Conservation (phyloP, 2,329 filamentous ascomycete species). For the Myriosclerotinia duriaeana region DNA sequence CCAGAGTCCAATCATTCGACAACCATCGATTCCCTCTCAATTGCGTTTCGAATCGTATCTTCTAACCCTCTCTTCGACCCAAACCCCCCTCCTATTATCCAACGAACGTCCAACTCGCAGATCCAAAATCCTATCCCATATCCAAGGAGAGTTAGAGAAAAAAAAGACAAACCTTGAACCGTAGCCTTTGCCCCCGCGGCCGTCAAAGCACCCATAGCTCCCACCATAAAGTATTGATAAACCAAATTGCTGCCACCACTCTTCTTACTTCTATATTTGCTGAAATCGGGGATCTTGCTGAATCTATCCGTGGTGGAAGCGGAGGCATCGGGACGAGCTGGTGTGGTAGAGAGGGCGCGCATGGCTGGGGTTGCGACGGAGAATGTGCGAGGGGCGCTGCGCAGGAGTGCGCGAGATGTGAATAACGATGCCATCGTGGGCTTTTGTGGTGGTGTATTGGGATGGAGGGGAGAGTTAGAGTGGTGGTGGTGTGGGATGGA, state of each 20-base stretch:
- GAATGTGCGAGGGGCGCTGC: slow-evolving; percentile 46
- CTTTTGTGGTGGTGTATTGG: slow-evolving; percentile 8
- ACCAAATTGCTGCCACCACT: slow-evolving; percentile 74
- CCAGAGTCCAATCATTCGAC: slow-evolving; percentile 24
- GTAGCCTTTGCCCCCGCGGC: slow-evolving; percentile 96
- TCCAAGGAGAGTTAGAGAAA: background rate
- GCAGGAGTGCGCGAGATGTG: slow-evolving; percentile 68
- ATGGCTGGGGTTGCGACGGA: slow-evolving; percentile 42
- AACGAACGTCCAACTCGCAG: background rate
- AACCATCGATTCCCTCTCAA: slow-evolving; percentile 29
- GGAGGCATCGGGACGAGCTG: slow-evolving; percentile 30
- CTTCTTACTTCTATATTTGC: slow-evolving; percentile 76
- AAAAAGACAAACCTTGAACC: slow-evolving; percentile 71
- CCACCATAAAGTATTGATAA: slow-evolving; percentile 98
- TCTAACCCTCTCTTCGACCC: background rate
- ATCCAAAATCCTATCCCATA: slow-evolving; percentile 19
- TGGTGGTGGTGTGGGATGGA: slow-evolving; percentile 19
- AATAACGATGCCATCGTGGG: slow-evolving; percentile 64
- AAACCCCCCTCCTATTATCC: background rate
- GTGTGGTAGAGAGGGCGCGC: slow-evolving; percentile 52
- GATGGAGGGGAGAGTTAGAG: slow-evolving; percentile 17
- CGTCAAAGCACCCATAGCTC: slow-evolving; percentile 85
- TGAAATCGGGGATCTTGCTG: slow-evolving; percentile 79
- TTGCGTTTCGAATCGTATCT: slow-evolving; percentile 1
- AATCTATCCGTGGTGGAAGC: slow-evolving; percentile 23